Conservation (phyloP, 495 filamentous ascomycete species). For the Annulohypoxylon nitens region DNA sequence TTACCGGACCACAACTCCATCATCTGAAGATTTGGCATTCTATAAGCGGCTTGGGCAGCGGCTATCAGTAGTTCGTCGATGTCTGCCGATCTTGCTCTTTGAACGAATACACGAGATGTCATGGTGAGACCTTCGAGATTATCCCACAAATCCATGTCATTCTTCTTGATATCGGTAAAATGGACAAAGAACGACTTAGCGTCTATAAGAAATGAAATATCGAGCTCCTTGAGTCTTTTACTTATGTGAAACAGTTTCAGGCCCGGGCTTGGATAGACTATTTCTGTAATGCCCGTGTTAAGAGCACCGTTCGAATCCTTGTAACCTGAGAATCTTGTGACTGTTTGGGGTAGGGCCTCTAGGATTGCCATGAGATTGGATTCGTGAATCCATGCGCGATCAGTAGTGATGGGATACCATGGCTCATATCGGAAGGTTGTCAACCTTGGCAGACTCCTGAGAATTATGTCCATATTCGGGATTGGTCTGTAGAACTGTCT, state of each 20-base stretch:
- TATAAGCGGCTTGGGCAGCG: not conserved
- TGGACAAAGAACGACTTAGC: constrained; percentile 11
- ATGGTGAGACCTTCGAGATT: constrained; percentile 11
- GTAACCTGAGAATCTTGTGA: constrained; percentile 9
- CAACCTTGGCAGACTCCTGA: constrained; percentile 8
- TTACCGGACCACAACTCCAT: constrained; percentile 20
- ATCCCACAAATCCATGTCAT: not conserved
- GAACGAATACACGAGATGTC: not conserved
- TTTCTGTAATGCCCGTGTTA: not conserved
- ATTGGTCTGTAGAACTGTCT: constrained; percentile 17
- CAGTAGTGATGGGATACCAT: not conserved
- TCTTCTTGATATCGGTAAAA: not conserved
- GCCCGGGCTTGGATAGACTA: not conserved
- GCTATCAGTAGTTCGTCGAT: not conserved
- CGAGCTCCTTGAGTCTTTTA: not conserved
- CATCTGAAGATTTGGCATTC: constrained; percentile 19
- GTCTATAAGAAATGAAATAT: constrained; percentile 13
- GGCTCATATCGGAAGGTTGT: constrained; percentile 1
- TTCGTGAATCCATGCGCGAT: not conserved
- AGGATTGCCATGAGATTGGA: not conserved
- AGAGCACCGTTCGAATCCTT: not conserved
- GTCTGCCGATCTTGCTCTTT: not conserved
- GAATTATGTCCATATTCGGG: not conserved
- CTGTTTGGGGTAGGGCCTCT: not conserved
- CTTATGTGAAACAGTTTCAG: not conserved